These are phyloP conservation scores for Urochloa ruziziensis DNA, from an alignment of 176 grass and related monocot genomes.

Conservation along the genomic window DNA sequence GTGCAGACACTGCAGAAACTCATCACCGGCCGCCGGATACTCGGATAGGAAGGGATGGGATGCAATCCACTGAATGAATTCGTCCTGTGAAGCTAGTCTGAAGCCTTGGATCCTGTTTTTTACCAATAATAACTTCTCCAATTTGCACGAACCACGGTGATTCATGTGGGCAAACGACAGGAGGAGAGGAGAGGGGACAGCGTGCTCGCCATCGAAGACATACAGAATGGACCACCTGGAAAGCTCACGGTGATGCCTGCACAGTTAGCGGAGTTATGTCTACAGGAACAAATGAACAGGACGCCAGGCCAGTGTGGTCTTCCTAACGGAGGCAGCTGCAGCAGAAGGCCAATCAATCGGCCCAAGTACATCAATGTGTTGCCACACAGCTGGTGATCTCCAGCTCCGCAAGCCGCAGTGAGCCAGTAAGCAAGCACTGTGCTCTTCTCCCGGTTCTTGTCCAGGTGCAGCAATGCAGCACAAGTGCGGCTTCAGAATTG, in stretches of 20 bases:
- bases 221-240: neutral
- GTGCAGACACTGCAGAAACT: neutral
- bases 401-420: neutral
- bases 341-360: neutral
- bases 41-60: neutral
- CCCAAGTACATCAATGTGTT: neutral
- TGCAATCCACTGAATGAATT: no score
- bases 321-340: neutral
- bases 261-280: constrained; percentile 20
- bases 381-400: neutral
- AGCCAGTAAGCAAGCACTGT: neutral
- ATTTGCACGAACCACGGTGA: neutral
- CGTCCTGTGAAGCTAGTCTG: neutral
- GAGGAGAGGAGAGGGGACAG: neutral
- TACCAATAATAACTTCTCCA: neutral
- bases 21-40: neutral
- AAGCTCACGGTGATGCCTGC: neutral
- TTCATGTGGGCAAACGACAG: neutral
- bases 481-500: neutral
- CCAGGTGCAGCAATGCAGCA: neutral
- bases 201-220: neutral
- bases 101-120: neutral
- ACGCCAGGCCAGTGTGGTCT: neutral
- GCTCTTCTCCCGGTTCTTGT: neutral
- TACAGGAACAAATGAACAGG: constrained; percentile 4